A percentile compares a stretch with the other conserved stretches of the same genome.
Evolutionary conservation across 169 alveolate species (phyloP).

Genomic region (Babesia ovis): DNA sequence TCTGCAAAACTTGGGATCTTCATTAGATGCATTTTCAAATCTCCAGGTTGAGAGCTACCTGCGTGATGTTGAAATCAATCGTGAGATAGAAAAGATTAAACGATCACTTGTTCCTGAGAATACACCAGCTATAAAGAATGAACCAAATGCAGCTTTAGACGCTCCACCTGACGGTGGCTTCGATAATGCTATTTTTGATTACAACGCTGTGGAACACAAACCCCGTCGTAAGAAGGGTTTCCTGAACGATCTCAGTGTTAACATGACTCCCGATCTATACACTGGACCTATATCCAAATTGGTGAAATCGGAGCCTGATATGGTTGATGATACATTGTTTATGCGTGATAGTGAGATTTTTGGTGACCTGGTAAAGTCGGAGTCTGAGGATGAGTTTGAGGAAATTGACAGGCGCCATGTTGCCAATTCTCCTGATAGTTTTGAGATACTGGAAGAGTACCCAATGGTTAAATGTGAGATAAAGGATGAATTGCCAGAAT

Average conservation of each 20-base stretch:
- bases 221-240: conserved; percentile 24
- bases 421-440: background rate
- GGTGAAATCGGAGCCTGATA: conserved; percentile 7
- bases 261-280: conserved; percentile 30
- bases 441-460: background rate
- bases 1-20: conserved; percentile 74
- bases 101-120: conserved; percentile 68
- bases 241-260: conserved; percentile 25
- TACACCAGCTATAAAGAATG: background rate
- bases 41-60: conserved; percentile 83
- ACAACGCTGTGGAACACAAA: conserved; percentile 19
- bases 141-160: background rate
- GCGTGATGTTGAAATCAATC: conserved; percentile 77
- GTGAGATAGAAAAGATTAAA: conserved; percentile 82
- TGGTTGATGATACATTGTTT: conserved; percentile 42
- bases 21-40: conserved; percentile 79
- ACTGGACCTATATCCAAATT: background rate
- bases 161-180: background rate
- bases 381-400: conserved; percentile 35
- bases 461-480: background rate
- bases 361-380: conserved; percentile 41
- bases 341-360: conserved; percentile 52
- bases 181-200: conserved; percentile 29
- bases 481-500: background rate
- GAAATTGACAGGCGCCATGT: background rate